phyloP scores from a whole-genome alignment of 2,329 filamentous ascomycete genomes.

The Fusarium sp. region DNA sequence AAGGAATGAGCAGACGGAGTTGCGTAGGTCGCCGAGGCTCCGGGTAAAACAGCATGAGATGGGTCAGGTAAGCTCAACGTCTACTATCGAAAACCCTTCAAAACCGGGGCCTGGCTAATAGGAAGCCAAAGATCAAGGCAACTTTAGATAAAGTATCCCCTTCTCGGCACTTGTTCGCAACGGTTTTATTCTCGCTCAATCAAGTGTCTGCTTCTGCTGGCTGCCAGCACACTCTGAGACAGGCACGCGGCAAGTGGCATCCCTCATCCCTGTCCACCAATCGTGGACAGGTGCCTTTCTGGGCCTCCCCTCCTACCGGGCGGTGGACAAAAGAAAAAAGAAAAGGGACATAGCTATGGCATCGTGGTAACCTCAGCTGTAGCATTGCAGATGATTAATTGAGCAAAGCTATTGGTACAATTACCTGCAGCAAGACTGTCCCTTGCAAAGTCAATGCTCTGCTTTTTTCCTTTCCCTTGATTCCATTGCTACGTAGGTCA shows the following conservation, averaged over 20 bases:
- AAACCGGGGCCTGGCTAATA: conserved; percentile 2
- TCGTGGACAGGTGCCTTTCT: not conserved
- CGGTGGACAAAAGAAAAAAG: no score
- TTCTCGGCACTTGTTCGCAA: conserved; percentile 6
- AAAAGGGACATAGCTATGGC: no score
- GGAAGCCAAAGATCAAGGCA: not conserved
- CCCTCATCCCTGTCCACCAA: conserved; percentile 5
- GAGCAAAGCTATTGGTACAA: no score
- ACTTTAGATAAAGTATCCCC: conserved; percentile 1
- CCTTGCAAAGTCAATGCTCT: no score
- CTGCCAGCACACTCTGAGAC: conserved; percentile 12
- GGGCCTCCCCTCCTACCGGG: not conserved
- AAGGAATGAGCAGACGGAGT: not conserved
- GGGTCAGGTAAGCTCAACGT: not conserved
- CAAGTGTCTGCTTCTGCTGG: conserved; percentile 22
- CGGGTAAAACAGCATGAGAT: not conserved
- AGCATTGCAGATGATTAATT: no score
- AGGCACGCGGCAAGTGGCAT: conserved; percentile 4
- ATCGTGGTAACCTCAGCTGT: no score
- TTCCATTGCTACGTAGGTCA: no score
- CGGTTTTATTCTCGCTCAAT: conserved; percentile 21
- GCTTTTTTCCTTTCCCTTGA: no score
- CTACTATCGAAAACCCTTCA: not conserved
- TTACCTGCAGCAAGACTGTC: no score
- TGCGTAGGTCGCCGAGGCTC: conserved; percentile 2